Conservation (phyloP, 352 stramenopile species). For the Phytophthora colocasiae region DNA sequence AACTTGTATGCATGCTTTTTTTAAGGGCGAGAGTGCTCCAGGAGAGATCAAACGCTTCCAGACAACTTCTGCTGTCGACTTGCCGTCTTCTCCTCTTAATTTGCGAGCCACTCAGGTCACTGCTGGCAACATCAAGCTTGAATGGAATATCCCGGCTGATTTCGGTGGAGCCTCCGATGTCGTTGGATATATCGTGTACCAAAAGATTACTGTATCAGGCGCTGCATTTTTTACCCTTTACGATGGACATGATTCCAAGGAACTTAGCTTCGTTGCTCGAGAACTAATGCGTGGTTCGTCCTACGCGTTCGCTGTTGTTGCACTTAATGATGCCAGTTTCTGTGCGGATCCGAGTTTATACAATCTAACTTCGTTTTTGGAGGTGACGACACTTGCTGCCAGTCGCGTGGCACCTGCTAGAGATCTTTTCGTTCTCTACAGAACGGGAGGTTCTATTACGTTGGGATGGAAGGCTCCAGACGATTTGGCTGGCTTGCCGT, state of each 20-base stretch:
- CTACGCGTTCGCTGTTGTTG: constrained; percentile 61
- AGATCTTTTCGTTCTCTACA: constrained; percentile 16
- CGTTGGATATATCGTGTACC: constrained; percentile 63
- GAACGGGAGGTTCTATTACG: constrained; percentile 52
- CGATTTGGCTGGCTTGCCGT: constrained; percentile 55
- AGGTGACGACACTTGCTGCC: constrained; percentile 41
- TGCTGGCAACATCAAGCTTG: constrained; percentile 58
- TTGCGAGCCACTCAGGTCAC: constrained; percentile 46
- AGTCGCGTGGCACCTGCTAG: constrained; percentile 42
- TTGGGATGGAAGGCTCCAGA: constrained; percentile 55
- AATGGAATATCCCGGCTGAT: constrained; percentile 59
- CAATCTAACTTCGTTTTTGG: constrained; percentile 32
- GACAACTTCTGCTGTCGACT: constrained; percentile 36
- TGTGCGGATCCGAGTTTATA: constrained; percentile 42
- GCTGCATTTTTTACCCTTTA: constrained; percentile 55
- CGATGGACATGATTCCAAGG: constrained; percentile 53
- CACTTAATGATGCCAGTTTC: constrained; percentile 56
- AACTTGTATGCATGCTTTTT: background rate
- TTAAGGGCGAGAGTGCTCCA: constrained; percentile 44
- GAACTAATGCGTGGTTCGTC: constrained; percentile 33
- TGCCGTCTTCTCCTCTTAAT: constrained; percentile 54
- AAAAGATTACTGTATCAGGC: constrained; percentile 28
- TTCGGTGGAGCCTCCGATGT: constrained; percentile 51
- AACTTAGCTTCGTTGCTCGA: constrained; percentile 30
- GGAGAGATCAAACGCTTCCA: constrained; percentile 25